Evolutionary conservation across 2,329 filamentous ascomycete genomes (phyloP), one percentile per base, ranked within the genome.

Genomic region (Talaromyces rugulosus): DNA sequence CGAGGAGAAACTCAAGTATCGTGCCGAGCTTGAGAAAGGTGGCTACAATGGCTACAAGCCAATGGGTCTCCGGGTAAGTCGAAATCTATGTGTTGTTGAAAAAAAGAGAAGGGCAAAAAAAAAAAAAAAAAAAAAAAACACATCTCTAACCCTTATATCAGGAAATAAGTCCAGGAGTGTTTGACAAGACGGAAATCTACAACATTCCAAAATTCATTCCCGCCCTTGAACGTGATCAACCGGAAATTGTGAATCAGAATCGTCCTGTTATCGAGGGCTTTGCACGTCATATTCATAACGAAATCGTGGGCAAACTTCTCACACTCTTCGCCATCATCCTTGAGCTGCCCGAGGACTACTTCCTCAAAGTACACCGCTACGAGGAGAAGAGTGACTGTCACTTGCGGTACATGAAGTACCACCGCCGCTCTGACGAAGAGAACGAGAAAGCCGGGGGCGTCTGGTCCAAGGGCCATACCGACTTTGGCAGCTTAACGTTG

Each of bases 341-440:
- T 0, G 81, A 88, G 66, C 74, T 89, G 0, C 83, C 84, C 0
- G 81, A 85, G 54, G 85, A 87, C 6, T 78, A 81, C 60, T 75
- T 88, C 40, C 76, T 83, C 64, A 74, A 80, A 18, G 75, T 82
- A 1, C 86, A 88, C 71, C 77, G 75, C 9, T 88, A 86, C 72
- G 80, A 85, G 1, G 78, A 81, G 18, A 79, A 82, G 47, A 80
- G 81, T 23, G 84, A 87, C 64, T 83, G 84, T 31, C 84, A 87
- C 59, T 77, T 87, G 34, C 79, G 86, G 1, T 87, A 87, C 69
- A 87, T 87, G 83, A 78, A 81, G 50, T 86, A 85, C 64, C 75
- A 77, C 16, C 77, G 78, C 0, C 81, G 83, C 36, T 78, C 77
- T 0, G 70, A 74, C 0, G 78, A 83, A 36, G 79, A 83, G 59